Conservation (phyloP, 139 green algal species). For the Chlamydomonas sp. region DNA sequence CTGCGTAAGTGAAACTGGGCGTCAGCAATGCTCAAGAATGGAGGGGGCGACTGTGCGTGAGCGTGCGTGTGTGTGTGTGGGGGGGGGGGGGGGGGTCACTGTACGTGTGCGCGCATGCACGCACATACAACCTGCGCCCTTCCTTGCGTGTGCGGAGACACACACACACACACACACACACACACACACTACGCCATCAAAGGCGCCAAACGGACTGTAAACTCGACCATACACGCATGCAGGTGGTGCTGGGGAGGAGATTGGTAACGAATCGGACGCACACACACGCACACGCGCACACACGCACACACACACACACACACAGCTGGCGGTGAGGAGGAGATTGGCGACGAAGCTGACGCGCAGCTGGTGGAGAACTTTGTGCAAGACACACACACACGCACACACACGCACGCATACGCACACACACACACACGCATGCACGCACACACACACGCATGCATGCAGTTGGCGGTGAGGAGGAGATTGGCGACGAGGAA, state of each 20-base stretch:
- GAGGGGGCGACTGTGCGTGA: background rate
- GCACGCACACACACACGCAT: no score
- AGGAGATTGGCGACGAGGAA: background rate
- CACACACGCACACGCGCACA: no score
- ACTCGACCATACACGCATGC: background rate
- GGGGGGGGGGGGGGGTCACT: background rate
- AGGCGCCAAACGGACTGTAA: no score
- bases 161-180: no score
- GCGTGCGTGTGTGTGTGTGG: background rate
- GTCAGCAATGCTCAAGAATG: background rate
- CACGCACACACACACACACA: background rate
- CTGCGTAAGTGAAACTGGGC: background rate
- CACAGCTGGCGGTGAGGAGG: conserved; percentile 25
- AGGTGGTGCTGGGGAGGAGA: background rate
- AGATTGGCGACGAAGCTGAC: conserved; percentile 26
- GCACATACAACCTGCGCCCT: background rate
- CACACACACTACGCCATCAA: no score
- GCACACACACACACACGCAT: no score
- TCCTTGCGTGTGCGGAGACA: background rate
- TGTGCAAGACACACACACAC: no score
- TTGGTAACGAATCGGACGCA: background rate
- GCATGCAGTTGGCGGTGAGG: background rate
- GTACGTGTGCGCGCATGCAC: background rate
- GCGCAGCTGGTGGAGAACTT: conserved; percentile 47
- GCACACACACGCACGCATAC: no score